Conservation (phyloP, 2,329 filamentous ascomycete genomes). For the Talaromyces sp. region DNA sequence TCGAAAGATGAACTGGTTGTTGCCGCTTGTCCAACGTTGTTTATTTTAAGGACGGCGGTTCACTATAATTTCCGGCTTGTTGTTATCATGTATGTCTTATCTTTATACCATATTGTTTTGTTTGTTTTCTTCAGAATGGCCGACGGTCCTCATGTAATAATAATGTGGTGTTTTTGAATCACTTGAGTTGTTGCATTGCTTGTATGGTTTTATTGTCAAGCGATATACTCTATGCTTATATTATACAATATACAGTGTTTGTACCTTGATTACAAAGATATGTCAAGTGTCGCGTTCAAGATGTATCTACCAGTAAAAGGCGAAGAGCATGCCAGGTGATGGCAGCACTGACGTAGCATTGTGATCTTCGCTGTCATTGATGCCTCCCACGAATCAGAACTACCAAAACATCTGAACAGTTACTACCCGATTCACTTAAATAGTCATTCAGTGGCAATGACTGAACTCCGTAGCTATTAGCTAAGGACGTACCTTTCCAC, state of each 20-base stretch:
- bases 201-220: constrained; percentile 8
- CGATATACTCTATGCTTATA: constrained; percentile 12
- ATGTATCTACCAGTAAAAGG: neutral
- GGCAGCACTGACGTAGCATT: neutral
- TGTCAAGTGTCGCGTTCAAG: neutral
- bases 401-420: neutral
- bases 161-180: constrained; percentile 15
- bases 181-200: constrained; percentile 14
- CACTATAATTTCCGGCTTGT: constrained; percentile 2
- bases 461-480: neutral
- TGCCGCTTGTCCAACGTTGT: neutral
- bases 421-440: neutral
- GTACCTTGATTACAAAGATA: neutral
- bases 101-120: constrained; percentile 17
- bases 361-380: neutral
- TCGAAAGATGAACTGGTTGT: constrained; percentile 8
- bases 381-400: neutral
- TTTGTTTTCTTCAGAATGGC: neutral
- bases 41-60: neutral
- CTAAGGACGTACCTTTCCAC: neutral
- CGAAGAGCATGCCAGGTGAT: neutral
- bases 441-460: neutral
- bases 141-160: constrained; percentile 14
- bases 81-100: constrained; percentile 3
- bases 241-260: constrained; percentile 1